Base-by-base conservation (phyloP, 768 basidiomycete genomes). In the Trametes villosa region DNA sequence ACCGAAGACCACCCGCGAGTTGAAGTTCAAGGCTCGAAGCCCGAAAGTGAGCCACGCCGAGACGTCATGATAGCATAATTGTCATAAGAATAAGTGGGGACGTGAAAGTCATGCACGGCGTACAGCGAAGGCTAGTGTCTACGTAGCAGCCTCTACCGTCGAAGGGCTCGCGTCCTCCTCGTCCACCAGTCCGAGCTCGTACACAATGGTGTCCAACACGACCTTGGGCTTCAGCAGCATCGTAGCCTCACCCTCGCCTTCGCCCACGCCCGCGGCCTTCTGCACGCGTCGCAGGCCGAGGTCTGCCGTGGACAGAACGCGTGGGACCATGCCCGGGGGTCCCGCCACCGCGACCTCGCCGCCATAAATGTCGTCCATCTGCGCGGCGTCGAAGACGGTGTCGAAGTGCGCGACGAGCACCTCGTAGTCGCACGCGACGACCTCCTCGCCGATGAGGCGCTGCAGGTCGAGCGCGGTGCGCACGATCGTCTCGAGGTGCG, bases 171-270 rank as follows among this genome's bases (percentile, higher is more conserved):
- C 30, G 13, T 65, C 65, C 29, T 65, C 65, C 9, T 65, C 65
- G 42, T 65, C 65, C n/a, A 62, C 53, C 31, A 65, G 49, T 38
- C 65, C 65, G 9, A 66, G 59, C 45, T 66, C 65, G 33, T 66
- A 63, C 46, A 66, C 58, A 26, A 66, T 47, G 18, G 65, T 66
- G 42, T 77, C 76, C 27, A 78, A 68, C 4, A 75, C 76, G 13
- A 78, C 74, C 67, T 77, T 77, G 27, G 76, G 75, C 54, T 74
- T 77, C 15, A 77, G 66, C 40, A 78, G n/a, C 30, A 73, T 63
- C 64, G 68, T 77, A 9, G 41, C 31, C 46, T 20, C 53, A n/a
- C 57, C 18, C 49, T 63, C 67, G 34, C 72, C 75, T 11, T 58
- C 72, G 68, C 70, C 56, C 65, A 69, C 45, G 46, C 48, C 40